Evolutionary conservation across 2,329 filamentous ascomycete species (phyloP).

Genomic region (Nectriaceae sp.): DNA sequence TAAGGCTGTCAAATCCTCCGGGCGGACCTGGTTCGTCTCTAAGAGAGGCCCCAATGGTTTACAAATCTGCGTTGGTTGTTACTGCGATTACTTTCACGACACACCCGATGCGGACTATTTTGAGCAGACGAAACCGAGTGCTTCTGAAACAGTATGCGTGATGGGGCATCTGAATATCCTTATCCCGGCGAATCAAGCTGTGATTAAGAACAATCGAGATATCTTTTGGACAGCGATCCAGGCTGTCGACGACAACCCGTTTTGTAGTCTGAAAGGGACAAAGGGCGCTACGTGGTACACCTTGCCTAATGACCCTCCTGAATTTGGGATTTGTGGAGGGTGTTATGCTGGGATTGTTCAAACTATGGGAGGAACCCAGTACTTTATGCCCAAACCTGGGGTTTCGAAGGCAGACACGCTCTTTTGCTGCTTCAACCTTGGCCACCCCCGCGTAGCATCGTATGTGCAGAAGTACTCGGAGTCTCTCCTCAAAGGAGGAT

Average conservation of each 20-base stretch:
- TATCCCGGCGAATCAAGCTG: slow-evolving; percentile 32
- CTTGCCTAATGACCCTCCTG: slow-evolving; percentile 29
- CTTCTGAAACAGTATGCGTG: slow-evolving; percentile 25
- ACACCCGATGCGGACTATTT: slow-evolving; percentile 30
- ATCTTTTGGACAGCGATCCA: slow-evolving; percentile 37
- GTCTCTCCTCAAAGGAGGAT: slow-evolving; percentile 29
- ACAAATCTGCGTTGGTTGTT: slow-evolving; percentile 40
- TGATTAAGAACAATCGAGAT: slow-evolving; percentile 30
- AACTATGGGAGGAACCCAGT: slow-evolving; percentile 29
- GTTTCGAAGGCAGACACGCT: slow-evolving; percentile 16
- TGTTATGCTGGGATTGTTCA: slow-evolving; percentile 37
- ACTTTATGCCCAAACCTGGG: slow-evolving; percentile 30
- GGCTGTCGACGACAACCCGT: slow-evolving; percentile 28
- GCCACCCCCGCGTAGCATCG: slow-evolving; percentile 27
- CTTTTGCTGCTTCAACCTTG: slow-evolving; percentile 37
- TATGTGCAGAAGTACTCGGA: slow-evolving; percentile 28
- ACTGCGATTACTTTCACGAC: slow-evolving; percentile 36
- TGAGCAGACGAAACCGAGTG: slow-evolving; percentile 22
- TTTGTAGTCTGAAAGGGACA: slow-evolving; percentile 34
- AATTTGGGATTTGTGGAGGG: slow-evolving; percentile 38
- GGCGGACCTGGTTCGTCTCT: slow-evolving; percentile 36
- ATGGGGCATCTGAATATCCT: slow-evolving; percentile 33
- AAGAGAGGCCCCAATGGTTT: slow-evolving; percentile 23
- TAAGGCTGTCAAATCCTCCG: slow-evolving; percentile 18
- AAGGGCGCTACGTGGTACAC: slow-evolving; percentile 36